Conservation (phyloP, 2,329 filamentous ascomycete genomes). For the Nemania sp. region DNA sequence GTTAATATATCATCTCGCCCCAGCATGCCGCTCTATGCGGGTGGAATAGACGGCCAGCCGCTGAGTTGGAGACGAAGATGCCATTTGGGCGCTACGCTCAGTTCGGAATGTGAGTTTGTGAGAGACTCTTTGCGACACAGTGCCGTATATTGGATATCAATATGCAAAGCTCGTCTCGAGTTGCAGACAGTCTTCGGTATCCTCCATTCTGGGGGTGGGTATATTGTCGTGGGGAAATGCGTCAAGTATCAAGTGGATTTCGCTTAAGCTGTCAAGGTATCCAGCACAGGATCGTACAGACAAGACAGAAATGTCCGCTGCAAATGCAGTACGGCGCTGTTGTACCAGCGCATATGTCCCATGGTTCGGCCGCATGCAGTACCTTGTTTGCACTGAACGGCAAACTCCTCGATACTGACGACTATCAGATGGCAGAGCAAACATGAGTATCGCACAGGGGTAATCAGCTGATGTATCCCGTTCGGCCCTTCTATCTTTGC, state of each 20-base stretch:
- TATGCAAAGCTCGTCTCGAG: slow-evolving; percentile 2
- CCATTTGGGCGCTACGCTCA: not conserved
- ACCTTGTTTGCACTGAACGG: not conserved
- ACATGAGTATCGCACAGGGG: not conserved
- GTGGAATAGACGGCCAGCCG: not conserved
- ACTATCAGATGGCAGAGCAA: not conserved
- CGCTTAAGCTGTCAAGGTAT: slow-evolving; percentile 4
- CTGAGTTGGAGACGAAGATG: not conserved
- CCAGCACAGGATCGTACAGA: slow-evolving; percentile 1
- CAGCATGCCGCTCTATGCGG: slow-evolving; percentile 24
- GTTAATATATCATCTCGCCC: slow-evolving; percentile 24
- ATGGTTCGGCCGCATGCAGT: slow-evolving; percentile 12
- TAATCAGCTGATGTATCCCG: not conserved
- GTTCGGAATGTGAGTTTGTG: not conserved
- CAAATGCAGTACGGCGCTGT: slow-evolving; percentile 2
- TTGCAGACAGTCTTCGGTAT: slow-evolving; percentile 4
- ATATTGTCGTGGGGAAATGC: not conserved
- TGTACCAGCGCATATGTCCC: slow-evolving; percentile 6
- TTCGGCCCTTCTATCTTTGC: slow-evolving; percentile 7
- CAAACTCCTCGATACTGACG: not conserved
- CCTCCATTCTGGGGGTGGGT: slow-evolving; percentile 1
- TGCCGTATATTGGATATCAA: slow-evolving; percentile 1
- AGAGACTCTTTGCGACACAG: not conserved
- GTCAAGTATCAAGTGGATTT: slow-evolving; percentile 8
- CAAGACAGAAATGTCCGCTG: slow-evolving; percentile 9